phyloP scores from a whole-genome alignment of 78 protist genomes.

The slime mould (Dictyostelium discoideum) region DNA sequence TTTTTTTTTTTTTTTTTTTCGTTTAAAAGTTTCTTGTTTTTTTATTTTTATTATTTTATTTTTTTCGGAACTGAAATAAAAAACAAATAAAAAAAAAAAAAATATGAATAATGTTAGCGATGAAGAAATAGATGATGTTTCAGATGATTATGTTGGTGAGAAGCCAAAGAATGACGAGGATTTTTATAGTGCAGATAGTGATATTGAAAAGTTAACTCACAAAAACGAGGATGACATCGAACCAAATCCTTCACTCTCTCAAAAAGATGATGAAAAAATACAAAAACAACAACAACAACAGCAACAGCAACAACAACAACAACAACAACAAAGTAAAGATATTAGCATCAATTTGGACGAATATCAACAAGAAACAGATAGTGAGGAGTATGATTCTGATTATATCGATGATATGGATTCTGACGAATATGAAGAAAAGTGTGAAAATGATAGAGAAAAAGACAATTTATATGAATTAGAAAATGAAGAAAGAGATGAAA shows the following conservation, averaged over 20 bases:
- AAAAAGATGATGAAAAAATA: background rate
- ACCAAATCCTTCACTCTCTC: background rate
- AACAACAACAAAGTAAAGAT: background rate
- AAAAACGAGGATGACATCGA: background rate
- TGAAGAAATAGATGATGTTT: background rate
- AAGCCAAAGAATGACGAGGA: background rate
- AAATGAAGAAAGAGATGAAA: background rate
- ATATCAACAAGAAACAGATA: too few species aligned
- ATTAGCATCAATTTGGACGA: background rate
- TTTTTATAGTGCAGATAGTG: background rate
- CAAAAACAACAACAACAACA: background rate
- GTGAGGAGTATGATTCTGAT: background rate
- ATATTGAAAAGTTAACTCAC: background rate
- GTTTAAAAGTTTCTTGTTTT: too few species aligned
- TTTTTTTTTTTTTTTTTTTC: too few species aligned
- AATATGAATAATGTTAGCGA: background rate
- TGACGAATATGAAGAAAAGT: background rate
- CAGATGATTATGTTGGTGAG: background rate
- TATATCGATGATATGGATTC: background rate
- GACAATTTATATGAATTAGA: background rate
- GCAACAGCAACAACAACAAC: background rate
- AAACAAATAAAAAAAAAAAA: background rate
- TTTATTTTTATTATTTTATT: too few species aligned
- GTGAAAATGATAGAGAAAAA: background rate
- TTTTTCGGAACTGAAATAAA: background rate